Conservation (phyloP, 2,329 filamentous ascomycete species). For the Nothophoma quercina region DNA sequence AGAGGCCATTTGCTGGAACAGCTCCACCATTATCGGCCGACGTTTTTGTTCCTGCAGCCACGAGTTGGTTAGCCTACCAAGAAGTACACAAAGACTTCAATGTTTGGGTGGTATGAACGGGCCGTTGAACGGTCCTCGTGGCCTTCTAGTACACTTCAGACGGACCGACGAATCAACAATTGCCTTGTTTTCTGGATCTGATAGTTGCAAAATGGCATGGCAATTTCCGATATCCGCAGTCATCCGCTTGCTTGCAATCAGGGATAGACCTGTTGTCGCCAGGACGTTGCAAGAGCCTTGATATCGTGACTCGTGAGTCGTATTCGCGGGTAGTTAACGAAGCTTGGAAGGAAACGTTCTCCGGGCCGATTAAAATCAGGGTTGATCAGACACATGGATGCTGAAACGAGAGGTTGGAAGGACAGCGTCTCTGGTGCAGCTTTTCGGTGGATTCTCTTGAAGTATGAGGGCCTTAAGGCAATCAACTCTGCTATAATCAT, state of each 20-base stretch:
- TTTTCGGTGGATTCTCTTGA: too few species aligned
- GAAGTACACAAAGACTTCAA: slow-evolving; percentile 6
- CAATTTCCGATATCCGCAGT: not conserved
- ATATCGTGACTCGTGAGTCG: not conserved
- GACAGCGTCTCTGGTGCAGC: too few species aligned
- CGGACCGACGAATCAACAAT: slow-evolving; percentile 4
- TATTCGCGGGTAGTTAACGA: too few species aligned
- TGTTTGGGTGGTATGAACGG: slow-evolving; percentile 6
- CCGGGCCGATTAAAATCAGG: not conserved
- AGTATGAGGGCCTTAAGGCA: too few species aligned
- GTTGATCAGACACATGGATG: too few species aligned
- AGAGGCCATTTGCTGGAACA: slow-evolving; percentile 1
- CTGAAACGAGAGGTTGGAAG: too few species aligned
- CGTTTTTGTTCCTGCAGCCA: slow-evolving; percentile 7
- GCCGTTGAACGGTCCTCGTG: slow-evolving; percentile 18
- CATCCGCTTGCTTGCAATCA: not conserved
- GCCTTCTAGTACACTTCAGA: slow-evolving; percentile 13
- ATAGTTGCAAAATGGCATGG: slow-evolving; percentile 7
- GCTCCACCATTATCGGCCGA: not conserved
- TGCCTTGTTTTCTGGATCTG: slow-evolving; percentile 11
- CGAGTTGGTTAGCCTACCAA: slow-evolving; percentile 4
- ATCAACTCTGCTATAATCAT: too few species aligned
- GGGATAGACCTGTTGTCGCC: not conserved
- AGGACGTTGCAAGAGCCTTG: not conserved
- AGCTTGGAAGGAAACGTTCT: not conserved